Evolutionary conservation across 257 asterid species (phyloP), one percentile per base, ranked within the genome.

Genomic region (Scutellaria baicalensis): DNA sequence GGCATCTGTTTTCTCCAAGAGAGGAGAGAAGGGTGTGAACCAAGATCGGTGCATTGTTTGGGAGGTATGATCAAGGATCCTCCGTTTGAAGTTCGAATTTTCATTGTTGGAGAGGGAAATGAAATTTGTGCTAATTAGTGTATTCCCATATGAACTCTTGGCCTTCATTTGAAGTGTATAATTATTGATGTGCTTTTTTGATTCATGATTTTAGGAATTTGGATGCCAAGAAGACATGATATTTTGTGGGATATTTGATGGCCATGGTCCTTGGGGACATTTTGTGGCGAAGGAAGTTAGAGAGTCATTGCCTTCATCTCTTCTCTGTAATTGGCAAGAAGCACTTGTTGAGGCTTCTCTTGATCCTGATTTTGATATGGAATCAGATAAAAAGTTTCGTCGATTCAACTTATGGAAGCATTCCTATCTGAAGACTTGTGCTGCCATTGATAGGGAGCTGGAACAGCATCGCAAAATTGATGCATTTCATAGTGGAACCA

Each of bases 201-300:
- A 6, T 23, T 55, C 20, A 44, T 36, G 51, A 0, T 63, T 56
- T 6, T 42, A 88, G 97, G 92, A 85, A 18, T 91, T 88, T 81
- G 97, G 96, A 61, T 79, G 96, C 71, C 88, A 91, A 84, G 83
- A 82, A 55, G 97, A 87, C 57, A 89, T 87, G 96, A 55, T 80
- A 36, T 91, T 89, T 42, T 91, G 97, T 80, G 97, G 97, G 81
- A 79, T 91, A 76, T 91, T 91, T 74, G 97, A 91, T 47, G 97
- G 97, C 38, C 97, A 91, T 63, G 97, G 97, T 49, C 89, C 87
- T 5, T 91, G 97, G 97, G 97, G 97, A 48, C 95, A 91, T 84
- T 84, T 73, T 71, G 95, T 91, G 72, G 83, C 96, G 6, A 91
- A 91, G 81, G 74, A 70, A 18, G 97, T 91, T 18, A 80, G 97